Evolutionary conservation across 148 eudicot genomes (phyloP), one percentile per base, ranked within the genome.

Genomic region (Amaranthus palmeri): DNA sequence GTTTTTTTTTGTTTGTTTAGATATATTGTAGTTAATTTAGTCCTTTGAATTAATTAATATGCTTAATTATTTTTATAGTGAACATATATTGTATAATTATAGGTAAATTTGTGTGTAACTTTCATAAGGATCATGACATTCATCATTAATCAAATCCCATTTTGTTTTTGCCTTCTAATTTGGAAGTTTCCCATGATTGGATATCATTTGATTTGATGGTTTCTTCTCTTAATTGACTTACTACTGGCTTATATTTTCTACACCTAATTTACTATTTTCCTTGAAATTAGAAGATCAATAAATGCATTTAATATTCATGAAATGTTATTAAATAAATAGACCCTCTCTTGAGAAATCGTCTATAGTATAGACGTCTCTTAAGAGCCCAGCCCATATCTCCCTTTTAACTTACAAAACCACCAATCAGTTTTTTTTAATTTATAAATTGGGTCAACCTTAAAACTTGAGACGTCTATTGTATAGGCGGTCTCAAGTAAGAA

Each of bases 101-200:
- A 53, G 65, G 18, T 52, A 61, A 68, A 72, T 52, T 52, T 67
- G 67, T 61, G 14, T 45, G 77, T 78, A 67, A 78, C 36, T 72
- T 72, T 78, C 77, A 68, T 68, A 61, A 46, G 40, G 54, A 42
- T 43, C 10, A 68, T 45, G 50, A 59, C 59, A 36, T 47, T 50
- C 71, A 75, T 75, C 36, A 25, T 25, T 25, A 25, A 25, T 25
- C 78, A 70, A 76, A 76, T 76, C 79, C 59, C 69, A 76, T 56
- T 62, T 62, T 71, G 59, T 49, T 49, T 65, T 57, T 57, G 62
- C 69, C 36, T 69, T 76, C 47, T 4, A 25, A 25, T 25, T 60
- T 76, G 78, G 74, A 76, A 60, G 44, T 7, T 77, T 77, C 56
- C 50, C 64, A 50, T 71, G 41, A 70, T 61, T 60, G 42, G 56